Percentiles rank a stretch among this genome's conserved stretches.
phyloP scores from a whole-genome alignment of 768 basidiomycete genomes.

The Royoungia palumana region DNA sequence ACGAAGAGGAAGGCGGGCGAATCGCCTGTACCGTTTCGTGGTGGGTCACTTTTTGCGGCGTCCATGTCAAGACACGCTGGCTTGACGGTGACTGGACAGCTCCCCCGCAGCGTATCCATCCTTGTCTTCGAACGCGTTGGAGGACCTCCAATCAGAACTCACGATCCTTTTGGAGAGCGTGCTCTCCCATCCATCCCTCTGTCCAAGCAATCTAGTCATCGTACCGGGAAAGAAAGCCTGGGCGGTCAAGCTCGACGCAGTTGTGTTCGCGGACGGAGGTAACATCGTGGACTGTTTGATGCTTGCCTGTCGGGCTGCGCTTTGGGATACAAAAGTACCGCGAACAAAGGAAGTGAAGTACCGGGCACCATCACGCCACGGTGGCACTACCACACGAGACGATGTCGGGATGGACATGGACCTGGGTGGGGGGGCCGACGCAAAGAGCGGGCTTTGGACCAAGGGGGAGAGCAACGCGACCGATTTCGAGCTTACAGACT shows the following conservation, averaged over 20 bases:
- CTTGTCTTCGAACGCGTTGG: slow-evolving; percentile 57
- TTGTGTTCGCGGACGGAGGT: slow-evolving; percentile 70
- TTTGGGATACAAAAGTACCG: slow-evolving; percentile 82
- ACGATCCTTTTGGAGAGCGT: slow-evolving; percentile 60
- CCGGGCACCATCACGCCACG: slow-evolving; percentile 39
- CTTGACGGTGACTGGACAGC: slow-evolving; percentile 46
- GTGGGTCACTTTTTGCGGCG: slow-evolving; percentile 43
- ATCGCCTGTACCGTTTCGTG: slow-evolving; percentile 72
- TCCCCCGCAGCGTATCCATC: slow-evolving; percentile 80
- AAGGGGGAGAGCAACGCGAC: slow-evolving; percentile 46
- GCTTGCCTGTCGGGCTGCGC: slow-evolving; percentile 71
- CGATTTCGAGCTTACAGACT: slow-evolving; percentile 86
- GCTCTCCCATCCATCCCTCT: slow-evolving; percentile 62
- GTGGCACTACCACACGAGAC: slow-evolving; percentile 26
- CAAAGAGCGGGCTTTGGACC: slow-evolving; percentile 55
- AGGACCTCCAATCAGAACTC: slow-evolving; percentile 76
- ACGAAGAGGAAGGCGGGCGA: slow-evolving; percentile 50
- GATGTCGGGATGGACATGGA: slow-evolving; percentile 54
- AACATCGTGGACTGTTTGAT: slow-evolving; percentile 77
- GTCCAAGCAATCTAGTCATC: slow-evolving; percentile 62
- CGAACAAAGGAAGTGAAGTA: slow-evolving; percentile 70
- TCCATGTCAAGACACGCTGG: slow-evolving; percentile 8
- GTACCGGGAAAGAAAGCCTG: slow-evolving; percentile 64
- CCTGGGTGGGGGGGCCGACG: slow-evolving; percentile 22
- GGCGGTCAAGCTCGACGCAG: slow-evolving; percentile 72